Evolutionary conservation across 2,329 filamentous ascomycete genomes (phyloP), one percentile per base, ranked within the genome.

Genomic region (Chaetomium sp.): DNA sequence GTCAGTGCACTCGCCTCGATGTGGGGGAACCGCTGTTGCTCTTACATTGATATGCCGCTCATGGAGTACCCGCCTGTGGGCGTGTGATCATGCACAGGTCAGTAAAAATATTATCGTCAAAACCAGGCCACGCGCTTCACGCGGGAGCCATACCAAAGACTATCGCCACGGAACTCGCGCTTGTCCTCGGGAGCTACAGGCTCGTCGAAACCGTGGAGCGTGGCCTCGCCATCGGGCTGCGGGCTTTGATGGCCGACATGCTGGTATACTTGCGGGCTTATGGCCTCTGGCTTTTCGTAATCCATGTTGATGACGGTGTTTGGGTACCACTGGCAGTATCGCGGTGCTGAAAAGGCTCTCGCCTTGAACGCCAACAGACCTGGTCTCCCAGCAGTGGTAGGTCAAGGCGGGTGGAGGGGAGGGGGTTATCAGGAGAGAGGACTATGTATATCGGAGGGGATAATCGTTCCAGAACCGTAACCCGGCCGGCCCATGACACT

Each of bases 21-120:
- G 23, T 19, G 27, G 29, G 49, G 49, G 8, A 6, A 1, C 12
- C 5, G 13, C 7, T 66, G n/a, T 23, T 42, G 25, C 72, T 66
- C 58, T 2, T 64, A 75, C 74, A 66, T 78, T 80, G 65, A 79
- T 78, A 50, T 80, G 78, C 49, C 77, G 71, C 66, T 79, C 78
- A 49, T 74, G 74, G 55, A 80, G 67, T 6, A 76, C 75, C 70
- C 78, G 74, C 77, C 78, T 79, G 55, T 42, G 1, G 13, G 7
- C 6, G 16, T 8, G 47, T 2, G 42, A 57, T 21, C 23, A 53
- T n/a, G 38, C 8, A n/a, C 16, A 8, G 7, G 27, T 57, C 23
- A 60, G 57, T 19, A 42, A n/a, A 59, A 50, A 51, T 23, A 6
- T 12, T 29, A 13, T 29, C 35, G 25, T 33, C n/a, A 8, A n/a